phyloP scores from a whole-genome alignment of 768 basidiomycete species.

The Pilatotrama ljubarskyi region DNA sequence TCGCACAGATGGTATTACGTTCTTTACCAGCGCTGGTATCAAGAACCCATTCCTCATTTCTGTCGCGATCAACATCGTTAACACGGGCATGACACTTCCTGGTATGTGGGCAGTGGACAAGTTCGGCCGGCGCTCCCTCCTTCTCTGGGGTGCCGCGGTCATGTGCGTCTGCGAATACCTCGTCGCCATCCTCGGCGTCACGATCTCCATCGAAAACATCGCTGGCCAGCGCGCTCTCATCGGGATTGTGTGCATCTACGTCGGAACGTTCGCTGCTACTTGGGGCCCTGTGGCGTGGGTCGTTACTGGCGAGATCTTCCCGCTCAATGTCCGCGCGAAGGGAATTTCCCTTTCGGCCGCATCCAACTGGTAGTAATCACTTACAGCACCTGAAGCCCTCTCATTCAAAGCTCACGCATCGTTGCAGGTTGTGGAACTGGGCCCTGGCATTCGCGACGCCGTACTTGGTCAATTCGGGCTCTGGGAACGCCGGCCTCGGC shows the following conservation, averaged over 20 bases:
- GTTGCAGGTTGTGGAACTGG: constrained; percentile 37
- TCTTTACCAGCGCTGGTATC: constrained; percentile 46
- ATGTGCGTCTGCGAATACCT: constrained; percentile 87
- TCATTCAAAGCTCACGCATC: not conserved
- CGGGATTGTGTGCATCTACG: constrained; percentile 51
- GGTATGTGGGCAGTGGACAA: constrained; percentile 79
- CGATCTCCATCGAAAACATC: constrained; percentile 31
- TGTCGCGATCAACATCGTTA: constrained; percentile 71
- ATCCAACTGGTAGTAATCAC: constrained; percentile 69
- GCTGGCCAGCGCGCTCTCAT: constrained; percentile 59
- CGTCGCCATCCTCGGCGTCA: constrained; percentile 59
- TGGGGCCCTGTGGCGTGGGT: constrained; percentile 73
- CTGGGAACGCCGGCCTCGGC: constrained; percentile 22
- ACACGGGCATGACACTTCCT: constrained; percentile 74
- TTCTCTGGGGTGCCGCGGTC: constrained; percentile 73
- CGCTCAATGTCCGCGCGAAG: constrained; percentile 66
- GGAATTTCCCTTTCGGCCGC: constrained; percentile 71
- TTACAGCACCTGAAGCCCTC: no score
- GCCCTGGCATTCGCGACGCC: constrained; percentile 40
- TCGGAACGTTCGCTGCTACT: constrained; percentile 43
- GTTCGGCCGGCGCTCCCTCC: constrained; percentile 76
- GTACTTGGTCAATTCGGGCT: constrained; percentile 32
- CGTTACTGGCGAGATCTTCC: constrained; percentile 43
- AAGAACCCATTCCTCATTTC: constrained; percentile 50
- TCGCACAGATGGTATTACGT: constrained; percentile 40